Percentiles rank a stretch among this genome's conserved stretches.
Evolutionary conservation across 176 grass and related monocot species (phyloP).

Genomic region (Phyllostachys edulis): DNA sequence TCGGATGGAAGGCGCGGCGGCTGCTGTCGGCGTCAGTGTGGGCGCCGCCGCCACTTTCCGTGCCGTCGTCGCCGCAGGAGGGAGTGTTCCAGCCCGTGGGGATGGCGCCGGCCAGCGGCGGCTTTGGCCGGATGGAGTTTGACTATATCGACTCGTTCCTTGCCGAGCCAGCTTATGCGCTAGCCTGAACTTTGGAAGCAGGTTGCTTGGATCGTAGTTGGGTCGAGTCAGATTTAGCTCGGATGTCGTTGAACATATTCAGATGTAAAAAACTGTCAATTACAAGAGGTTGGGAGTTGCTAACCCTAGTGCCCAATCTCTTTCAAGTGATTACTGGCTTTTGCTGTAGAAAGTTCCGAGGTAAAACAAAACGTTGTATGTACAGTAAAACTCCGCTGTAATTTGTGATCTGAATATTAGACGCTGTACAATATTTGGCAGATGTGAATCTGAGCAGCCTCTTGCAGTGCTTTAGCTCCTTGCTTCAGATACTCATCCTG

Average conservation of each 20-base stretch:
- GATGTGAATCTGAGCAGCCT: background rate
- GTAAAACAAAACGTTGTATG: background rate
- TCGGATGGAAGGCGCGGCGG: slow-evolving; percentile 60
- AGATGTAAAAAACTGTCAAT: slow-evolving; percentile 32
- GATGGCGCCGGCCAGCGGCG: slow-evolving; percentile 23
- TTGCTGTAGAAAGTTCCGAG: background rate
- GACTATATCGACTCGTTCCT: slow-evolving; percentile 52
- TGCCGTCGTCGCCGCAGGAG: slow-evolving; percentile 13
- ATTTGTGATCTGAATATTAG: background rate
- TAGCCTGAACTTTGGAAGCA: slow-evolving; percentile 20
- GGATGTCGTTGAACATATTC: background rate
- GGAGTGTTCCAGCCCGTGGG: slow-evolving; percentile 12
- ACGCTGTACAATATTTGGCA: background rate
- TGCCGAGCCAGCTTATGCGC: slow-evolving; percentile 46
- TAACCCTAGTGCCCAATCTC: background rate
- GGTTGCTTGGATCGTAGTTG: background rate
- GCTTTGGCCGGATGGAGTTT: slow-evolving; percentile 31
- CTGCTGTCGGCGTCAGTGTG: slow-evolving; percentile 62
- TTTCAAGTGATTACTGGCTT: background rate
- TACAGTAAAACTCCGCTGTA: background rate
- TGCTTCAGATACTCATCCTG: background rate
- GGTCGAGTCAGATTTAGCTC: background rate
- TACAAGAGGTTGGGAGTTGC: slow-evolving; percentile 3
- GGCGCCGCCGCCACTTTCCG: slow-evolving; percentile 35
- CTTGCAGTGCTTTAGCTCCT: background rate